Base-by-base conservation (phyloP, 2,329 filamentous ascomycete species). In the Mycogone perniciosa region DNA sequence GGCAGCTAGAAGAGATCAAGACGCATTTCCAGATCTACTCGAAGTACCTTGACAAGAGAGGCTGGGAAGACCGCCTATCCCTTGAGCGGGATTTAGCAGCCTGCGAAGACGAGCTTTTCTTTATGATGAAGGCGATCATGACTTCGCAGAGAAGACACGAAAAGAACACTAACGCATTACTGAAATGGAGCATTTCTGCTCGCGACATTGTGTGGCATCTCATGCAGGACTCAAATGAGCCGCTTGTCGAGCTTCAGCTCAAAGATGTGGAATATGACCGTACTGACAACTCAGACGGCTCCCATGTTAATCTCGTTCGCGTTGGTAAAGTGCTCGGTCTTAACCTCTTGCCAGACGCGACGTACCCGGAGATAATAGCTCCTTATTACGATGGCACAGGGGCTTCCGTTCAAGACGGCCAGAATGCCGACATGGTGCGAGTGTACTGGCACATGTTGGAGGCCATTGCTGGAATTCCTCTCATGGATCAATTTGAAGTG, bases 81-180 rank as follows among this genome's bases (percentile, higher is more conserved):
- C 78, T 99, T 40, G 93, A 99, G 64, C 85, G 88, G 46, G 93
- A 99, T 64, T 74, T 99, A 46, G 82, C 89, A 7, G 83, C 83
- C 20, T 96, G 89, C 62, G 93, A 97, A 66, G 93, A 99, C 62
- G 95, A 99, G 67, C 72, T 99, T 7, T 99, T 99, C 76, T 99
- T 99, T 72, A 88, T 99, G 75, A 97, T 99, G 93, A 97, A 99
- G 63, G 95, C 93, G 37, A 99, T 99, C 65, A 99, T 93, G 1
- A 95, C 90, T 3, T 95, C 92, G 5, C 93, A 99, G 68, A 80
- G 90, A 53, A 93, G 91, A 64, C 84, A 83, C 56, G 89, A 95
- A 80, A 60, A 62, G 43, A 76, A 82, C 45, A 81, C 83, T 51
- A 91, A 82, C 53, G 90, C 90, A 5, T 74, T 96, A 38, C 69